phyloP scores from a whole-genome alignment of 1,284 basidiomycete species.

The Omphalotus olearius region DNA sequence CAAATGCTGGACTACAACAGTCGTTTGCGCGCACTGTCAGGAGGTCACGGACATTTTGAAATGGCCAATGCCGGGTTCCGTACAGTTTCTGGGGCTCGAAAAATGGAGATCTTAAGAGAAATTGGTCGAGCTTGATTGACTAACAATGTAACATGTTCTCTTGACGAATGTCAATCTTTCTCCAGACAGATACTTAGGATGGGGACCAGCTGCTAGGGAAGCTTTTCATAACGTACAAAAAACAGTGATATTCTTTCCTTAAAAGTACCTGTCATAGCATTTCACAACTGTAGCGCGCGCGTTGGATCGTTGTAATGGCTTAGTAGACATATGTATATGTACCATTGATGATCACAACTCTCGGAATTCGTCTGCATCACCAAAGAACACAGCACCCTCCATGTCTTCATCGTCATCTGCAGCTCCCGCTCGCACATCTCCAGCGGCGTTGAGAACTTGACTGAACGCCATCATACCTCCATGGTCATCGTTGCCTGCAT shows the following conservation, averaged over 20 bases:
- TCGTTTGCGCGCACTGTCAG: constrained; percentile 75
- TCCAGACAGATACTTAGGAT: too few species aligned
- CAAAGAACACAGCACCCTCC: constrained; percentile 69
- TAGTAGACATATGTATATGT: not conserved
- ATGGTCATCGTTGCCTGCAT: constrained; percentile 37
- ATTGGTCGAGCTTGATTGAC: constrained; percentile 59
- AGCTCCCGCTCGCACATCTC: constrained; percentile 46
- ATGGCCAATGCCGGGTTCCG: constrained; percentile 76
- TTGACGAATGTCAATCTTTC: too few species aligned
- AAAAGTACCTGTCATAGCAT: too few species aligned
- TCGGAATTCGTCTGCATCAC: constrained; percentile 71
- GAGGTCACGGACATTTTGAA: constrained; percentile 79
- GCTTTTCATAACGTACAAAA: too few species aligned
- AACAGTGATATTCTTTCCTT: too few species aligned
- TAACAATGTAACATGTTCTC: too few species aligned
- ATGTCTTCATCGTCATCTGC: constrained; percentile 74
- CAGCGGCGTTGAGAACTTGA: constrained; percentile 59
- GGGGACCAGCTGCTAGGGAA: too few species aligned
- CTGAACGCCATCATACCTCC: constrained; percentile 70
- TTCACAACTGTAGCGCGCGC: too few species aligned
- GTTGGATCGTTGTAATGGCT: constrained; percentile 2
- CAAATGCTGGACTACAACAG: constrained; percentile 79
- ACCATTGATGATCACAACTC: constrained; percentile 39
- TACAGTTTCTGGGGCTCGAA: constrained; percentile 54
- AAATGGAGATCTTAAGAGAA: constrained; percentile 67